Evolutionary conservation across 2,329 filamentous ascomycete genomes (phyloP).

Genomic region (Cytospora piceae): DNA sequence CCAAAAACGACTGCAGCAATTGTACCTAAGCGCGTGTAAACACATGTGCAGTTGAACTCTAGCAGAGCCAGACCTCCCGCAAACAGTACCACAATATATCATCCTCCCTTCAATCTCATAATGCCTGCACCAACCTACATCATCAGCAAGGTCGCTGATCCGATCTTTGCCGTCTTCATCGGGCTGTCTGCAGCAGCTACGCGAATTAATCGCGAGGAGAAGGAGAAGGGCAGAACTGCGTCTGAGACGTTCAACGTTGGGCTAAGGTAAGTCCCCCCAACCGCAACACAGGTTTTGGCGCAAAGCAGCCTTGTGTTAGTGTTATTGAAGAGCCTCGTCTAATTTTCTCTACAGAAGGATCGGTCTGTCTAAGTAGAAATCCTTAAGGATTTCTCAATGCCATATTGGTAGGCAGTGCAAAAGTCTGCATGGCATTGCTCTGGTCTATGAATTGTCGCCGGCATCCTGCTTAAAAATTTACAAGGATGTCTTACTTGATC

Average conservation of each 20-base stretch:
- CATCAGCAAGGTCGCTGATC: constrained; percentile 61
- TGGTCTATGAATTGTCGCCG: not conserved
- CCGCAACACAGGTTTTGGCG: not conserved
- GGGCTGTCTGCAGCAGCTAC: constrained; percentile 59
- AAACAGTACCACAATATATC: not conserved
- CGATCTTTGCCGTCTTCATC: constrained; percentile 61
- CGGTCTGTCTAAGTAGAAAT: constrained; percentile 28
- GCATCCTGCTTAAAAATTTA: not conserved
- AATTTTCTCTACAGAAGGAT: constrained; percentile 33
- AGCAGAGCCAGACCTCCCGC: not conserved
- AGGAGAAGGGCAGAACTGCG: constrained; percentile 58
- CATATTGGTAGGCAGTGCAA: not conserved
- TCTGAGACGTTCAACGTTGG: constrained; percentile 53
- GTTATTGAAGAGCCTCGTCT: not conserved
- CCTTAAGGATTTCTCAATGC: not conserved
- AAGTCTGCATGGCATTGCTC: not conserved
- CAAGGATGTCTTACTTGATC: not conserved
- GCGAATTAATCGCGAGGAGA: constrained; percentile 64
- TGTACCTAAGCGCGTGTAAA: no score
- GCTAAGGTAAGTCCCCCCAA: constrained; percentile 45
- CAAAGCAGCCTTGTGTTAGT: not conserved
- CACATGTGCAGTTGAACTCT: not conserved
- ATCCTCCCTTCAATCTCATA: not conserved
- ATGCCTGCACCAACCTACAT: constrained; percentile 63
- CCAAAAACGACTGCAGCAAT: no score